Base-by-base conservation (phyloP, 2,329 filamentous ascomycete genomes). In the Aspergillus pseudoviridinutans region DNA sequence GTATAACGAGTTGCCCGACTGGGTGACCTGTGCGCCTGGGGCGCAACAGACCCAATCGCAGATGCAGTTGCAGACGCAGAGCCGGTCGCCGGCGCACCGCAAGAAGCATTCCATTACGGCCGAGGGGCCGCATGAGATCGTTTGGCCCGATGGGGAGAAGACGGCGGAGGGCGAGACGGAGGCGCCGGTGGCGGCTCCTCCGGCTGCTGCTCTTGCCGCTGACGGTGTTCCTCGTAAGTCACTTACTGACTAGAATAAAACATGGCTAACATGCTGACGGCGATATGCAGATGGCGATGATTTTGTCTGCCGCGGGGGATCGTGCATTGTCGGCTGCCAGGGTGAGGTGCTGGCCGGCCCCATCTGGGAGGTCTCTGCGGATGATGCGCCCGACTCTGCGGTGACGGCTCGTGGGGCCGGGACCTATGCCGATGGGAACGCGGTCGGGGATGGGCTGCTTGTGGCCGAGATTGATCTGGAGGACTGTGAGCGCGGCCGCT, bases 271-370 rank as follows among this genome's bases (percentile, higher is more conserved):
- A n/a, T n/a, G 32, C 32, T 47, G 44, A 20, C 1, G 12, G 22
- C 35, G 22, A 54, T 20, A 25, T 25, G 1, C 25, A 22, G 20
- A 35, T n/a, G 49, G 58, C 2, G 58, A 55, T 49, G 61, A 61
- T 44, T 51, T 46, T 66, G 71, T 87, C 14, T 91, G 82, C 12
- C 83, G 88, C 7, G 92, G 92, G 24, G 93, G 93, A 0, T 94
- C 91, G 0, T 89, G 86, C 66, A 93, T 97, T 63, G 79, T 95
- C 27, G 87, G 84, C 9, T 92, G 92, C 0, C 80, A 88, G 46
- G 93, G 92, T 0, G 84, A 92, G n/a, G 85, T 93, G 0, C 75
- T 96, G 1, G 85, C 85, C 1, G 91, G 89, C 0, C 92, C 92
- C 0, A 78, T 94, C 58, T 96, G 92, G 92, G 90, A 96, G 46